Evolutionary conservation across 257 asterid species (phyloP), one percentile per base, ranked within the genome.

Genomic region (Buddleja alternifolia): DNA sequence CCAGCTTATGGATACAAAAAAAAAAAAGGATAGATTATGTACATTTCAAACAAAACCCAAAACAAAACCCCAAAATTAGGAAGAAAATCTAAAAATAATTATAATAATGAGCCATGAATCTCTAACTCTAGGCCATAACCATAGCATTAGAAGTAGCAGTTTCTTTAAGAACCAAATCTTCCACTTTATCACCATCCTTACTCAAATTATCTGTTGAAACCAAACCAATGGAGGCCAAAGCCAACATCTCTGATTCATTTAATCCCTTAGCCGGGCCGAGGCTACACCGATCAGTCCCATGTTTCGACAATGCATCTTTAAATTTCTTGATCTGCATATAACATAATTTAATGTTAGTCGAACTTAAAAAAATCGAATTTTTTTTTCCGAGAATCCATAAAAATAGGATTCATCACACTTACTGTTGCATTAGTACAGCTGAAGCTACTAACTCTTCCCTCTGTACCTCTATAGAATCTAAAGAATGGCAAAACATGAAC

Each of bases 361-460:
- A 54, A 8, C 54, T 10, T 29, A 6, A 56, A 32, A n/a, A 16
- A 32, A 60, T 3, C 29, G 16, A 29, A 12, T 7, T n/a, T n/a
- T n/a, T n/a, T n/a, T n/a, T n/a, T n/a, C n/a, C n/a, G n/a, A n/a
- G n/a, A n/a, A n/a, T n/a, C n/a, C n/a, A n/a, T n/a, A n/a, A n/a
- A 32, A 19, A 6, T 10, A 20, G 8, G 6, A 20, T 0, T 23
- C 4, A 8, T 45, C 6, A 34, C 47, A 47, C 97, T 78, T 65
- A 92, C 98, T 1, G 98, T 92, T 54, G 98, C 95, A 71, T 80
- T 90, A 12, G 97, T 90, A 47, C 98, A 92, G 87, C 98, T 92
- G 69, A 92, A 90, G 77, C 94, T 92, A 64, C 96, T 80, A 3
- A 81, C 29, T 39, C 69, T 83, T 47, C 97, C 98, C 61, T 79